Evolutionary conservation across 148 eudicot species (phyloP), one percentile per base, ranked within the genome.

Genomic region (Polygonum maritimum): DNA sequence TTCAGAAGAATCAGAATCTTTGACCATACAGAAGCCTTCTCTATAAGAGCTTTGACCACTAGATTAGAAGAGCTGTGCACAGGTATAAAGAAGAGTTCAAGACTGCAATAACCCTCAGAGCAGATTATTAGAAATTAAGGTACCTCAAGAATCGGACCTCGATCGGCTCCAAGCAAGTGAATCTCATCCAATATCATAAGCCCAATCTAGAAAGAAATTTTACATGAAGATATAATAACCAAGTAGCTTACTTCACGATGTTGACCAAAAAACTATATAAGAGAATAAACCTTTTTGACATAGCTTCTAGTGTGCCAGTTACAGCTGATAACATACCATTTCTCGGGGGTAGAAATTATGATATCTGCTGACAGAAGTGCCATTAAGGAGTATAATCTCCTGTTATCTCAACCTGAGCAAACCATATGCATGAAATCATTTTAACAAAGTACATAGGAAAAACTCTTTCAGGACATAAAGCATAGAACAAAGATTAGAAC

Each of bases 321-420:
- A 83, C 98, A 97, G 86, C 98, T 95, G 78, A 95, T 95, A 60
- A 97, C 98, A 89, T 95, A 97, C 98, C 98, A 95, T 79, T 95
- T 95, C 80, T 95, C 98, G 78, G 98, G 98, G 80, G 98, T 95
- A 54, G 97, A 90, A 75, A 95, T 95, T 75, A 95, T 95, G 72
- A 95, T 95, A 82, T 95, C 98, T 11, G 98, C 97, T 75, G 97
- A 89, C 76, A 89, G 75, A 78, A 95, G 91, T 77, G 98, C 98
- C 86, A 82, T 81, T 83, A 95, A 58, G 84, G 98, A 60, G 97
- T 92, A 79, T 82, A 90, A 82, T 95, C 98, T 72, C 98, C 98
- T 8, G 98, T 95, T 97, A 95, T 90, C 85, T 95, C 98, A 84
- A 92, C 98, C 98, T 94, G 89, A 81, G 16, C 71, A 81, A 39